These are phyloP conservation scores for Sporothrix globosa DNA, from an alignment of 2,329 filamentous ascomycete species.

Conservation along the genomic window DNA sequence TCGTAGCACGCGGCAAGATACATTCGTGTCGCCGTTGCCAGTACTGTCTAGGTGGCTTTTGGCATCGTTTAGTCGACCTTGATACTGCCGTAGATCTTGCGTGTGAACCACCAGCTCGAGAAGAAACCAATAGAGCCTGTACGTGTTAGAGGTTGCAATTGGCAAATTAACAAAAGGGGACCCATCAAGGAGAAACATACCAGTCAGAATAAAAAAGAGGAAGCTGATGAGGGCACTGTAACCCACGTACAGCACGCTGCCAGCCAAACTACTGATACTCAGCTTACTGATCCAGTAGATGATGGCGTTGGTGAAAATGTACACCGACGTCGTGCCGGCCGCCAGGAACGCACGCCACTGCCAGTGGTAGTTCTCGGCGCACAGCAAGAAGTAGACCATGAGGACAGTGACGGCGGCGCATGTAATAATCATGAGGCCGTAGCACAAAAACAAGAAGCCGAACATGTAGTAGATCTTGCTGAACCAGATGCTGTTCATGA, in stretches of 20 bases:
- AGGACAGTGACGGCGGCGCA: constrained; percentile 89
- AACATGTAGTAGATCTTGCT: constrained; percentile 99
- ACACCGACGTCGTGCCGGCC: constrained; percentile 84
- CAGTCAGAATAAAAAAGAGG: constrained; percentile 90
- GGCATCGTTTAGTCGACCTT: constrained; percentile 78
- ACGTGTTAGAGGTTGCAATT: neutral
- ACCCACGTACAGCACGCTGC: constrained; percentile 87
- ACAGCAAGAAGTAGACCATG: constrained; percentile 94
- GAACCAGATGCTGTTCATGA: constrained; percentile 99
- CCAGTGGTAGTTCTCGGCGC: constrained; percentile 98
- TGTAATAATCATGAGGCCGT: constrained; percentile 95
- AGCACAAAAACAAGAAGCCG: constrained; percentile 96
- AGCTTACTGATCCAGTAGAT: constrained; percentile 90
- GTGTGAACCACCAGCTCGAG: constrained; percentile 89
- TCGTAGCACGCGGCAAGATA: neutral
- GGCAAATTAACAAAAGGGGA: neutral
- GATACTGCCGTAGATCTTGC: constrained; percentile 95
- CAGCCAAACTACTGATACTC: constrained; percentile 80
- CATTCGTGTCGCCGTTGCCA: neutral
- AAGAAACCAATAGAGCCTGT: constrained; percentile 94
- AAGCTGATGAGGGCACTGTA: constrained; percentile 90
- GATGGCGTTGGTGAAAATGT: constrained; percentile 89
- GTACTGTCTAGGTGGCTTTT: no score
- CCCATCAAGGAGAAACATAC: constrained; percentile 57
- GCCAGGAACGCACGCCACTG: constrained; percentile 95